Evolutionary conservation across 345 rosid species (phyloP).

Genomic region (Aquilaria malaccensis): DNA sequence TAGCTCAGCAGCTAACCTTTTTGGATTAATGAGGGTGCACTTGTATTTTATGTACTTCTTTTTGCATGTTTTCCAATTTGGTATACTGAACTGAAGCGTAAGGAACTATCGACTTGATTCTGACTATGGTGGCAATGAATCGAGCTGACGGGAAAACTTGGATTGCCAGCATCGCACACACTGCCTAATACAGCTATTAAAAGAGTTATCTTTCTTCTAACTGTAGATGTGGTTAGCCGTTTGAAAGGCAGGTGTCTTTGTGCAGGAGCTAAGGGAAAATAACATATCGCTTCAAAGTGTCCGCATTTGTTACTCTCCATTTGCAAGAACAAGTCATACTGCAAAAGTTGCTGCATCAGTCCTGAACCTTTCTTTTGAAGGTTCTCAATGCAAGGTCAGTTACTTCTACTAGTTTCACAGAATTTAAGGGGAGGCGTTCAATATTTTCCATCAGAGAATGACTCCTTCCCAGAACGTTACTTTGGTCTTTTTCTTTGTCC

Average conservation of each 20-base stretch:
- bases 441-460: conserved; percentile 1
- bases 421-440: neutral
- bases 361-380: conserved; percentile 56
- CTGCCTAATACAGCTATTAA: no score
- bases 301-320: conserved; percentile 87
- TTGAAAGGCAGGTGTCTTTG: neutral
- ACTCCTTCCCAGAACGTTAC: neutral
- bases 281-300: conserved; percentile 47
- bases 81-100: no score
- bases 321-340: conserved; percentile 80
- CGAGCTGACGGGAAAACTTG: no score
- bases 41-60: no score
- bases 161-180: no score
- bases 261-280: conserved; percentile 68
- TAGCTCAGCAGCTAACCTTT: no score
- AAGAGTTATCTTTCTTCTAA: no score
- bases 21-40: no score
- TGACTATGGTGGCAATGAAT: no score
- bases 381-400: conserved; percentile 71
- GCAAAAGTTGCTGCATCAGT: conserved; percentile 66
- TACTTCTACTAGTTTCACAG: neutral
- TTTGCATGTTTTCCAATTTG: no score
- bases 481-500: neutral
- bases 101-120: no score
- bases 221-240: no score